phyloP scores from a whole-genome alignment of 371 early-diverging fungal genomes.

The Mycotypha africana region DNA sequence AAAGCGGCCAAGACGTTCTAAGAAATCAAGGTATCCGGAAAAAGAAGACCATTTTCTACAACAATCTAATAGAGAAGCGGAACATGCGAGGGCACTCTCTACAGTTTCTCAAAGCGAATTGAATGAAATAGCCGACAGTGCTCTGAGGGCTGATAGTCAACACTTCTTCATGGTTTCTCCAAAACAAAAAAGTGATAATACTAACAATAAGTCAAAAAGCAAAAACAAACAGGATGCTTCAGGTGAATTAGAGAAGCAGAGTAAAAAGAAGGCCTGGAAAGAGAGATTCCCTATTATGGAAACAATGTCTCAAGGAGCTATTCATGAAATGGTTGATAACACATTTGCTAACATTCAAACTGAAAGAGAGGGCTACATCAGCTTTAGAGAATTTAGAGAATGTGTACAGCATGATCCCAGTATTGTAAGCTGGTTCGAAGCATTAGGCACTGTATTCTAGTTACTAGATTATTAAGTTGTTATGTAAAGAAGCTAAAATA shows the following conservation, averaged over 20 bases:
- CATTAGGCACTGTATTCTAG: conserved; percentile 67
- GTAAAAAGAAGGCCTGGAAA: conserved; percentile 47
- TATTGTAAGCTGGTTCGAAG: conserved; percentile 70
- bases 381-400: conserved; percentile 70
- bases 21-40: conserved; percentile 25
- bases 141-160: conserved; percentile 15
- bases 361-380: conserved; percentile 58
- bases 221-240: conserved; percentile 9
- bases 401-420: conserved; percentile 66
- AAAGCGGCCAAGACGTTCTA: background rate
- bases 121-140: conserved; percentile 7
- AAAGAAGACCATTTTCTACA: conserved; percentile 32
- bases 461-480: too few relatives aligned
- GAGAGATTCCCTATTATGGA: conserved; percentile 83
- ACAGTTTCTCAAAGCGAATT: conserved; percentile 8
- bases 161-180: conserved; percentile 4
- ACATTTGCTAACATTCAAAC: conserved; percentile 68
- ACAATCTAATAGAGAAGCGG: conserved; percentile 23
- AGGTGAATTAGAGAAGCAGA: too few relatives aligned
- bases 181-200: background rate
- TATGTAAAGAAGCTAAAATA: too few relatives aligned
- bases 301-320: conserved; percentile 87
- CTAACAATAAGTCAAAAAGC: background rate
- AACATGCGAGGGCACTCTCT: conserved; percentile 16
- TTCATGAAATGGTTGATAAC: conserved; percentile 91